Evolutionary conservation across 1,139 yeast genomes (phyloP), one percentile per base, ranked within the genome.

Genomic region (Geotrichum fermentans): DNA sequence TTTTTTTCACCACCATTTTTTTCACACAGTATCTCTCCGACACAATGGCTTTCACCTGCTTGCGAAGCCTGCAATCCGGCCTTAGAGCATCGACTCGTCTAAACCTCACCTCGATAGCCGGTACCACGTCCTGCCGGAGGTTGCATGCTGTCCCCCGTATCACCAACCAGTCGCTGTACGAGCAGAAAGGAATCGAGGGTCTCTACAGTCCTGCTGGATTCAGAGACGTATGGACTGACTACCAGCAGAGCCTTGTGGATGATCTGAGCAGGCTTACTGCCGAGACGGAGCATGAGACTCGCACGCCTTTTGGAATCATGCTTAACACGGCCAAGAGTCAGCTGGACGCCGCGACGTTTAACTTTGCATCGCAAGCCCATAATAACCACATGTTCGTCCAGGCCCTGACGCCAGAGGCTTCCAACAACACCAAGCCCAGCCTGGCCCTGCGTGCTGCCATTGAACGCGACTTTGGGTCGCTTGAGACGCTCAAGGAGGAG

Each of bases 301-400:
- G 87, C 63, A 72, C 77, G 18, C 94, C 97, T 2, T 82, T 84
- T 65, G 88, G 86, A 55, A 80, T 89, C 55, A 68, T 88, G 57
- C 72, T 86, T 53, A 77, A 81, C 59, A 80, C 95, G 1, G 86
- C 94, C 7, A 78, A 79, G 60, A 80, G 79, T 58, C 74, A 86
- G 30, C 79, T 82, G 37, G 79, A 79, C 60, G 83, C 90, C 37
- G 79, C 80, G 52, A 71, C 84, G 13, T 90, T 83, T 74, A 94
- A 89, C 69, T 79, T 75, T 62, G 97, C 98, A 11, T 85, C 96
- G 3, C 96, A 86, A 65, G 83, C 90, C 1, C 95, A 86, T 70
- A 90, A 89, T 70, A 92, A 92, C 71, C 98, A 92, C 69, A 74
- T 92, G 52, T 88, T 85, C 60, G 80, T 89, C 64, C 82, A 84